Evolutionary conservation across 2,329 filamentous ascomycete species (phyloP).

Genomic region (Chalara sp.): DNA sequence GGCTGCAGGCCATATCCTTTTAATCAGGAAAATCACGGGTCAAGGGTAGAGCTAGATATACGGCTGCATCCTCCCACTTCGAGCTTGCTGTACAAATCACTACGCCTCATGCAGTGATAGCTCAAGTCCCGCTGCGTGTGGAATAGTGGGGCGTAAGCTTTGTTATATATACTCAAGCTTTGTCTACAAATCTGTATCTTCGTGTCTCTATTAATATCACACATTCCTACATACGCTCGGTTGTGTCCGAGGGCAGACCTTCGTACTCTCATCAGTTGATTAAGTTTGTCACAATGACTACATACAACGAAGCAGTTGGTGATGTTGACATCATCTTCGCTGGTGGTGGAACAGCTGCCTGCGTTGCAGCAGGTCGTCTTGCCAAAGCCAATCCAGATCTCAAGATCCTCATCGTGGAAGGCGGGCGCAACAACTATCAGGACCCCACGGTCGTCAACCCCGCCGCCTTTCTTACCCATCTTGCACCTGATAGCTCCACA

Average conservation of each 20-base stretch:
- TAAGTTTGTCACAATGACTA: slow-evolving; percentile 15
- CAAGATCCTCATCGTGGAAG: slow-evolving; percentile 46
- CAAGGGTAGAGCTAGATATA: too few species aligned
- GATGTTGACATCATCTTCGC: slow-evolving; percentile 45
- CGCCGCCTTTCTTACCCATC: slow-evolving; percentile 40
- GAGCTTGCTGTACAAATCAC: too few species aligned
- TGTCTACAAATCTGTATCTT: too few species aligned
- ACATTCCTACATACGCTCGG: neutral
- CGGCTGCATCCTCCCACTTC: too few species aligned
- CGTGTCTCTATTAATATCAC: neutral
- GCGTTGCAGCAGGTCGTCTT: slow-evolving; percentile 42
- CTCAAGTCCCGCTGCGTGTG: too few species aligned
- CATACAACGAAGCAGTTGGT: slow-evolving; percentile 17
- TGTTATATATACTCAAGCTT: too few species aligned
- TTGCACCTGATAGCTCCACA: slow-evolving; percentile 41
- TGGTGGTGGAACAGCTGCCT: slow-evolving; percentile 42
- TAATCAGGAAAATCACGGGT: too few species aligned
- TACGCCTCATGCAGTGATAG: too few species aligned
- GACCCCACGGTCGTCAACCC: slow-evolving; percentile 44
- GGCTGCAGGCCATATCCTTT: too few species aligned
- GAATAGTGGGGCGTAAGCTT: too few species aligned
- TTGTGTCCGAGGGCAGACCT: too few species aligned
- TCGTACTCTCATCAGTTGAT: too few species aligned
- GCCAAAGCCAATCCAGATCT: slow-evolving; percentile 42
- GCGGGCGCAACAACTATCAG: slow-evolving; percentile 45